Evolutionary conservation across 1,284 basidiomycete genomes (phyloP), one percentile per base, ranked within the genome.

Genomic region (Ustilago trichophora): DNA sequence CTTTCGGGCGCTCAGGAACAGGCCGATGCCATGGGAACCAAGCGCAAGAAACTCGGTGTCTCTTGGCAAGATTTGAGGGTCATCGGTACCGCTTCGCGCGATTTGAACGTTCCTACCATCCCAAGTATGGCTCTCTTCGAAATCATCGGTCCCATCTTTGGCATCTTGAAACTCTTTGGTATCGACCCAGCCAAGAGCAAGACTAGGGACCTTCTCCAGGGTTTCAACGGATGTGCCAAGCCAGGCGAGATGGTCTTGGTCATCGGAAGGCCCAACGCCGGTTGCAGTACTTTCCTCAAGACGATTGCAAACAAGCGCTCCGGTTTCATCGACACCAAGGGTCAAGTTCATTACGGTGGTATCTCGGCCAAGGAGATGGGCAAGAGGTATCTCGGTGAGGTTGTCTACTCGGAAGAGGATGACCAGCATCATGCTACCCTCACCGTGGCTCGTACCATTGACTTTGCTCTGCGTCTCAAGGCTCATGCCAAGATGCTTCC

Each of bases 231-330:
- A 18, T 62, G 48, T 21, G 68, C 67, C 6, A 58, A 62, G 18
- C 75, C 76, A 0, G 75, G 76, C 29, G 75, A 78, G 64, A 78
- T 77, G 75, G 57, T 74, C 3, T 72, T 78, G 41, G 90, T 92
- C n/a, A 84, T 92, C 5, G 91, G 91, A 7, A 87, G 89, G 44
- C 91, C 91, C n/a, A 89, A 89, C 3, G 86, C 89, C 0, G 90
- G 91, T 2, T 92, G 90, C 77, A 87, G 85, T 18, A 90, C 90
- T 0, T 84, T 92, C 32, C 85, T 92, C 52, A 90, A 90, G 78
- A 85, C 85, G 0, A 83, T 92, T 34, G 86, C 90, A 6, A 91
- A 91, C 72, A 86, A 87, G 62, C 86, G 87, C 0, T 75, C 82
- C 0, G 88, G 88, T 62, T 91, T 85, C 65, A 84, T 88, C 64